Conservation (phyloP, 2,329 filamentous ascomycete species). For the Immersiporthe knoxdaviesiana region DNA sequence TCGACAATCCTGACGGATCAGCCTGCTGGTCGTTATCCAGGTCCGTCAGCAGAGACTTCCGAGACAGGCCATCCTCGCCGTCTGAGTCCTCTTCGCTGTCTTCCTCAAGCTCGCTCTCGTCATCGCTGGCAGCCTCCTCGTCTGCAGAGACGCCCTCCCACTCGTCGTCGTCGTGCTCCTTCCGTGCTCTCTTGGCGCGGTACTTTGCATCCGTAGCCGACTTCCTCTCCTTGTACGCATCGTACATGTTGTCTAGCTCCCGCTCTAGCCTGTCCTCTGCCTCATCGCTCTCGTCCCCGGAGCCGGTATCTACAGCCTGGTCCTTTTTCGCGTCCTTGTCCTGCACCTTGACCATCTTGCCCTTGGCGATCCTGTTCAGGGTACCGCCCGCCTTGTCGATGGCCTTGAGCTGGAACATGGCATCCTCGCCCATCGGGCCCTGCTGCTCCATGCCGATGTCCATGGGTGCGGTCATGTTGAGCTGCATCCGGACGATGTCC, state of each 20-base stretch:
- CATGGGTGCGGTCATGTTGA: slow-evolving; percentile 95
- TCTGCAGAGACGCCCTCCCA: slow-evolving; percentile 86
- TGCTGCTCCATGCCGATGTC: slow-evolving; percentile 92
- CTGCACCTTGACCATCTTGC: slow-evolving; percentile 74
- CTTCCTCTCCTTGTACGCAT: slow-evolving; percentile 79
- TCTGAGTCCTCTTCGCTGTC: slow-evolving; percentile 66
- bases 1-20: slow-evolving; percentile 69
- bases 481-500: slow-evolving; percentile 93
- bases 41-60: slow-evolving; percentile 62
- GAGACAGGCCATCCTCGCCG: slow-evolving; percentile 53
- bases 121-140: slow-evolving; percentile 61
- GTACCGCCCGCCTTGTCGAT: slow-evolving; percentile 73
- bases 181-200: slow-evolving; percentile 84
- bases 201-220: slow-evolving; percentile 83
- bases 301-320: slow-evolving; percentile 60
- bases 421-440: slow-evolving; percentile 75
- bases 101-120: slow-evolving; percentile 60
- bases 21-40: slow-evolving; percentile 57
- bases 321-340: slow-evolving; percentile 61
- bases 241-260: slow-evolving; percentile 87
- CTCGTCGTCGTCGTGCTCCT: slow-evolving; percentile 81
- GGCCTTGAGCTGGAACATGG: slow-evolving; percentile 84
- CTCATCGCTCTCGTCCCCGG: slow-evolving; percentile 69
- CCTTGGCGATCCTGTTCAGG: slow-evolving; percentile 69
- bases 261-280: slow-evolving; percentile 82